These are phyloP conservation scores for Pythium scleroteichum DNA, from an alignment of 352 stramenopile genomes.

Conservation along the genomic window DNA sequence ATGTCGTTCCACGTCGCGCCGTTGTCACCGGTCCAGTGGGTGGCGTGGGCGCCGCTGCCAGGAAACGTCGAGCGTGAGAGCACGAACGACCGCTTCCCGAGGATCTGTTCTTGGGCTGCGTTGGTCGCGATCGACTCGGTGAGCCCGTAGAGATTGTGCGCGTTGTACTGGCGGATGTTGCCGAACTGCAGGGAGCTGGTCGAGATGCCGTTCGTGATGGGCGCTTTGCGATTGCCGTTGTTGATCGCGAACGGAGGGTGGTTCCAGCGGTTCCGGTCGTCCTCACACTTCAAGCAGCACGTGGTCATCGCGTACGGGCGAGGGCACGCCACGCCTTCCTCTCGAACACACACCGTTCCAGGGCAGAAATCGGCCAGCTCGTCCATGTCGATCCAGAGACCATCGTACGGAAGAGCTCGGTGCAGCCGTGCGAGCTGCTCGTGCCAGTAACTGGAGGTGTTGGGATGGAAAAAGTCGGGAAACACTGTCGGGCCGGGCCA, in stretches of 20 bases:
- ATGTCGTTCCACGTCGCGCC: slow-evolving; percentile 79
- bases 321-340: slow-evolving; percentile 37
- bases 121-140: slow-evolving; percentile 73
- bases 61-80: slow-evolving; percentile 75
- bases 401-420: slow-evolving; percentile 54
- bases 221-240: slow-evolving; percentile 38
- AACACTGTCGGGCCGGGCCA: slow-evolving; percentile 82
- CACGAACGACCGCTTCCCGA: slow-evolving; percentile 65
- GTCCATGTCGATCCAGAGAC: slow-evolving; percentile 90
- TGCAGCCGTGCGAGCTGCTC: slow-evolving; percentile 61
- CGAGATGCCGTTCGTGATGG: slow-evolving; percentile 68
- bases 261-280: slow-evolving; percentile 51
- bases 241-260: slow-evolving; percentile 62
- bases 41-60: slow-evolving; percentile 51
- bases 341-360: slow-evolving; percentile 39
- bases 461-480: slow-evolving; percentile 83
- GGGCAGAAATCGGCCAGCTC: slow-evolving; percentile 80
- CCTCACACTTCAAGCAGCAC: slow-evolving; percentile 48
- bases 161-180: slow-evolving; percentile 66
- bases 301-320: slow-evolving; percentile 42
- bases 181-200: slow-evolving; percentile 55
- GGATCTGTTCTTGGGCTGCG: slow-evolving; percentile 45
- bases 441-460: slow-evolving; percentile 59
- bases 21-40: slow-evolving; percentile 86
- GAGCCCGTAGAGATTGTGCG: slow-evolving; percentile 84